Evolutionary conservation across 495 filamentous ascomycete genomes (phyloP).

Genomic region (Xylaria flabelliformis): DNA sequence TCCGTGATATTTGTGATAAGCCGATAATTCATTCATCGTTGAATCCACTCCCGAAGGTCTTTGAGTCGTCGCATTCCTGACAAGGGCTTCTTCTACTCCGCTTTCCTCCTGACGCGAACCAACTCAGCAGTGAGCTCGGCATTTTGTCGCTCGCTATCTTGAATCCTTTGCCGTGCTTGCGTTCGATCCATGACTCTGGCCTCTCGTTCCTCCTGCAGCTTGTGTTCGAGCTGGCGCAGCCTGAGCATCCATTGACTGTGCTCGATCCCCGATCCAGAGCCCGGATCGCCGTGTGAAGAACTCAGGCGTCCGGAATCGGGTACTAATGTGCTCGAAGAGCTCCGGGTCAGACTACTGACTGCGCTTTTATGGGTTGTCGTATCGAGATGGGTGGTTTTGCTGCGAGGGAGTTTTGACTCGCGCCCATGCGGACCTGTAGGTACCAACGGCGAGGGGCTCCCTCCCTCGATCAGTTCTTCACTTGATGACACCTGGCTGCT

Average conservation of each 20-base stretch:
- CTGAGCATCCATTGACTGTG: slow-evolving; percentile 84
- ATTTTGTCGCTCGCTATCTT: slow-evolving; percentile 82
- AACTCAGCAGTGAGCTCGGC: slow-evolving; percentile 60
- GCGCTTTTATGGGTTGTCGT: slow-evolving; percentile 36
- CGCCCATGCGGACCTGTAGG: slow-evolving; percentile 55
- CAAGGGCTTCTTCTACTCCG: slow-evolving; percentile 32
- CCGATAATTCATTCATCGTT: neutral
- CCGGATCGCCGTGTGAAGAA: slow-evolving; percentile 35
- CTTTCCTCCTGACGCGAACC: slow-evolving; percentile 36
- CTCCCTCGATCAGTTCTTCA: slow-evolving; percentile 40
- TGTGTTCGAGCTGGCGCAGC: slow-evolving; percentile 82
- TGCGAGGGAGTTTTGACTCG: slow-evolving; percentile 44
- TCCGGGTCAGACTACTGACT: slow-evolving; percentile 40
- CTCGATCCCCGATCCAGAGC: slow-evolving; percentile 44
- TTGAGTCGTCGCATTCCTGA: slow-evolving; percentile 23
- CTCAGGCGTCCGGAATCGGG: slow-evolving; percentile 35
- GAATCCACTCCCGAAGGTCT: slow-evolving; percentile 14
- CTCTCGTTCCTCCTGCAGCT: slow-evolving; percentile 89
- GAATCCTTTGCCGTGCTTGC: slow-evolving; percentile 81
- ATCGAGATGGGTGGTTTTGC: slow-evolving; percentile 43
- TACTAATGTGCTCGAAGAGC: slow-evolving; percentile 35
- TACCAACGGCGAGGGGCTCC: slow-evolving; percentile 56
- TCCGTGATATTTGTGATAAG: slow-evolving; percentile 1
- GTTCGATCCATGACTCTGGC: slow-evolving; percentile 82
- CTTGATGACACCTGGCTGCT: slow-evolving; percentile 33